Evolutionary conservation across 78 protist genomes (phyloP).

Genomic region (Guillardia theta): DNA sequence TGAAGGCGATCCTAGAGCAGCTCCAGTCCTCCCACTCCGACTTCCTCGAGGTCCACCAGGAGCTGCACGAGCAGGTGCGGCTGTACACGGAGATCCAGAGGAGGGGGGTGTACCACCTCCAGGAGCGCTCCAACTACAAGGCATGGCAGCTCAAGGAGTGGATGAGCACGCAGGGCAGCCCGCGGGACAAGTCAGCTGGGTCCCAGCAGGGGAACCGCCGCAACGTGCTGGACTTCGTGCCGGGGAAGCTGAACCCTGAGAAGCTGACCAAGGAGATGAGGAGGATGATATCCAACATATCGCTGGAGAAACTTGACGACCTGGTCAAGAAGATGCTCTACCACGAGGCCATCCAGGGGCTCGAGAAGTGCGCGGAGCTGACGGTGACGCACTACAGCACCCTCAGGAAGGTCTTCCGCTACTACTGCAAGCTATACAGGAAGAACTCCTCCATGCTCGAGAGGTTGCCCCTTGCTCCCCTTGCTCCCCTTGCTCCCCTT

Average conservation of each 20-base stretch:
- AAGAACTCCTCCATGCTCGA: neutral
- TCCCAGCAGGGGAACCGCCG: neutral
- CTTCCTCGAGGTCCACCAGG: neutral
- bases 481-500: too few relatives aligned
- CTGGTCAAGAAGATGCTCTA: neutral
- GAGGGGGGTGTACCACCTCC: neutral
- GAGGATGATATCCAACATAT: neutral
- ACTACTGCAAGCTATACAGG: neutral
- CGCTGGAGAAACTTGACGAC: neutral
- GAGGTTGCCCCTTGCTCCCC: too few relatives aligned
- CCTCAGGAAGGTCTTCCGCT: neutral
- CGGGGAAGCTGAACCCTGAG: neutral
- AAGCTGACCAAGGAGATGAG: neutral
- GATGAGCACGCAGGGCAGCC: neutral
- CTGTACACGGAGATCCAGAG: neutral
- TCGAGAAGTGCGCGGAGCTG: neutral
- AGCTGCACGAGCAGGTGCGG: neutral
- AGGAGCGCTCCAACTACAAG: neutral
- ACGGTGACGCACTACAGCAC: neutral
- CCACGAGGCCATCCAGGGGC: neutral
- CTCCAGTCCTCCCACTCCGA: too few relatives aligned
- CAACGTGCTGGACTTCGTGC: neutral
- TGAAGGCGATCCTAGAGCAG: neutral
- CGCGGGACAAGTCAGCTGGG: neutral
- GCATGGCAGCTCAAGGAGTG: neutral